These are phyloP conservation scores for Peniophora sp. DNA, from an alignment of 1,284 basidiomycete species.

Conservation along the genomic window DNA sequence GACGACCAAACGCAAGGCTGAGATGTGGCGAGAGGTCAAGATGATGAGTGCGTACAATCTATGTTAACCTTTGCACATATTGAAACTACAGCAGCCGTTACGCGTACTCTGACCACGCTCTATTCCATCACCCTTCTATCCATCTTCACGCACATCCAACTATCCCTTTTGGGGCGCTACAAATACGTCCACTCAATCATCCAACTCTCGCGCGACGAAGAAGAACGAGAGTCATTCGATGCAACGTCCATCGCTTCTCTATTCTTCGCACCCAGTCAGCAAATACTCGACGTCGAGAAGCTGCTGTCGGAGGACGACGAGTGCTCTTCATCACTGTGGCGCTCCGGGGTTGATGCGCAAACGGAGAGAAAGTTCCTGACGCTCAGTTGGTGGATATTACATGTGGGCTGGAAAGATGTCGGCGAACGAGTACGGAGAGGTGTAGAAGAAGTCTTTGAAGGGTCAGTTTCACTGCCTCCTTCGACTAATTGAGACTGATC, in stretches of 20 bases:
- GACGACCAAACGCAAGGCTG: slow-evolving; percentile 44
- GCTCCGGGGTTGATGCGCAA: slow-evolving; percentile 39
- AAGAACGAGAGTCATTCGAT: slow-evolving; percentile 37
- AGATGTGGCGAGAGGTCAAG: slow-evolving; percentile 81
- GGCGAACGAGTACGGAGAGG: slow-evolving; percentile 63
- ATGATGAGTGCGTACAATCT: slow-evolving; percentile 51
- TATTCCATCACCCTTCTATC: slow-evolving; percentile 79
- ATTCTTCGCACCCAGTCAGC: slow-evolving; percentile 13
- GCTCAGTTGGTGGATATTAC: slow-evolving; percentile 85
- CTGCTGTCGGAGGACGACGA: slow-evolving; percentile 16
- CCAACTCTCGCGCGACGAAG: slow-evolving; percentile 55
- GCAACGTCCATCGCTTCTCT: slow-evolving; percentile 29
- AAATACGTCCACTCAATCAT: slow-evolving; percentile 73
- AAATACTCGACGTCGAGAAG: slow-evolving; percentile 13
- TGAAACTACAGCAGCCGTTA: slow-evolving; percentile 68
- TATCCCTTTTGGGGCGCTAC: slow-evolving; percentile 75
- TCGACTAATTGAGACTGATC: slow-evolving; percentile 4
- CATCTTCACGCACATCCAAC: slow-evolving; percentile 76
- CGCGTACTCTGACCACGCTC: slow-evolving; percentile 76
- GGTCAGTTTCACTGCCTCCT: slow-evolving; percentile 36
- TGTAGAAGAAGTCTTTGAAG: slow-evolving; percentile 75
- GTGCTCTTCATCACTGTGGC: slow-evolving; percentile 16
- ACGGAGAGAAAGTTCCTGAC: slow-evolving; percentile 77
- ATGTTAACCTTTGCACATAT: not conserved
- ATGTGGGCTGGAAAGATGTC: slow-evolving; percentile 83